A percentile compares a stretch with the other conserved stretches of the same genome.
phyloP scores from a whole-genome alignment of 805 yeast species.

The Lachancea dasiensis region DNA sequence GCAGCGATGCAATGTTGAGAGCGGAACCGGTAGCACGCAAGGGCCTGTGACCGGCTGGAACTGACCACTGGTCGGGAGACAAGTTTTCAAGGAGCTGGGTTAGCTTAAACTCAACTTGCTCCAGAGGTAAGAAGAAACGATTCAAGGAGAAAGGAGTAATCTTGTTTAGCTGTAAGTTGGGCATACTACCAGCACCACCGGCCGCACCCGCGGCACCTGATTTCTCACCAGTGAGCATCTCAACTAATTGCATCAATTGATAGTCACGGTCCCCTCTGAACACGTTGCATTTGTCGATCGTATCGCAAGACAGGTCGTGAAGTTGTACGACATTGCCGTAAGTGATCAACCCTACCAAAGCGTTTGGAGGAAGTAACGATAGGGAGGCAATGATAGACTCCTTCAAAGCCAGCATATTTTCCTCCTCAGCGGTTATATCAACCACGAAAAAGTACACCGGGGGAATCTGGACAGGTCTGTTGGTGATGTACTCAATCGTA shows the following conservation, averaged over 20 bases:
- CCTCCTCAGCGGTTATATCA: constrained; percentile 86
- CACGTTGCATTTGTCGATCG: constrained; percentile 67
- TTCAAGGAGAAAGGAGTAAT: constrained; percentile 42
- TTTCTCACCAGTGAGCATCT: constrained; percentile 55
- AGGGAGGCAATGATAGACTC: constrained; percentile 73
- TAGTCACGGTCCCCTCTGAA: constrained; percentile 90
- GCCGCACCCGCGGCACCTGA: constrained; percentile 35
- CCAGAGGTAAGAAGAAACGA: constrained; percentile 67
- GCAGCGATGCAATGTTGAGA: constrained; percentile 70
- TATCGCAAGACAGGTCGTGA: constrained; percentile 69
- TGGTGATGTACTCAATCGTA: constrained; percentile 79
- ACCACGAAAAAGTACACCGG: constrained; percentile 83
- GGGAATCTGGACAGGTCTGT: constrained; percentile 75
- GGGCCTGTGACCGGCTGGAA: constrained; percentile 76
- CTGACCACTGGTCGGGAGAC: constrained; percentile 82
- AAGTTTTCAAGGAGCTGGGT: constrained; percentile 74
- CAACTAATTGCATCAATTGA: constrained; percentile 46
- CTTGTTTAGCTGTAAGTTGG: constrained; percentile 27
- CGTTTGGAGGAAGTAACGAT: constrained; percentile 80
- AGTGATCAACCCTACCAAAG: constrained; percentile 81
- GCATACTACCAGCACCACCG: constrained; percentile 16
- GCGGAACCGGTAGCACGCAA: constrained; percentile 93
- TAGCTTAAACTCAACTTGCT: constrained; percentile 76
- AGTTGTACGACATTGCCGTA: constrained; percentile 83
- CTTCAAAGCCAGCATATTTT: constrained; percentile 75